phyloP scores from a whole-genome alignment of 768 basidiomycete species.

The Psilocybe cubensis region DNA sequence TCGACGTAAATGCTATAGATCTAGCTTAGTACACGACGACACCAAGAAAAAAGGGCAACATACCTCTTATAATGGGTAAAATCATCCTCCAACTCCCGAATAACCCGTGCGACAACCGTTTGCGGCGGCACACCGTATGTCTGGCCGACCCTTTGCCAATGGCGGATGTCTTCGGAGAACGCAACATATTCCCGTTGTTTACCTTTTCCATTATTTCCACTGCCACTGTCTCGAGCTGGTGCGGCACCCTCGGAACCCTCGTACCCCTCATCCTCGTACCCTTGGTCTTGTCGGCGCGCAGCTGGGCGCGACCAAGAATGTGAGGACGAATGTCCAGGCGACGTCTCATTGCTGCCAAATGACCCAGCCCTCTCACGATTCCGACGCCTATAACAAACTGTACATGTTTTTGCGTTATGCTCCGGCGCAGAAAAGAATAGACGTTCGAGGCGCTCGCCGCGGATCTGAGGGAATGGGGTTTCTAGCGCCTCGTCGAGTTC shows the following conservation, averaged over 20 bases:
- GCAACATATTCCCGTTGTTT: slow-evolving; percentile 33
- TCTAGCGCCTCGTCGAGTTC: slow-evolving; percentile 16
- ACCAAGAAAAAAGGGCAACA: slow-evolving; percentile 28
- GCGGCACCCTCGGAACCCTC: slow-evolving; percentile 43
- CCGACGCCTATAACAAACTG: slow-evolving; percentile 60
- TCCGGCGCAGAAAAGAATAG: slow-evolving; percentile 83
- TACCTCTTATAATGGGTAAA: slow-evolving; percentile 95
- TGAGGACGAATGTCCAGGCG: no score
- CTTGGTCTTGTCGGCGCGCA: background rate
- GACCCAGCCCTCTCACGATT: slow-evolving; percentile 11
- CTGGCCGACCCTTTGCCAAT: slow-evolving; percentile 33
- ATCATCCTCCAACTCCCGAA: slow-evolving; percentile 92
- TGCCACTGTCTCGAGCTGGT: background rate
- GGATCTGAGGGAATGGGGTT: slow-evolving; percentile 82
- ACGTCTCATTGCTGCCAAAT: background rate
- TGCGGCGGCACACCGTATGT: slow-evolving; percentile 73
- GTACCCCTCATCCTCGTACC: slow-evolving; percentile 52
- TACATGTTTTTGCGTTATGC: slow-evolving; percentile 73
- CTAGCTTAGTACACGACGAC: slow-evolving; percentile 5
- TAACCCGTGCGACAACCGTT: slow-evolving; percentile 80
- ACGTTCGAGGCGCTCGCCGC: slow-evolving; percentile 75
- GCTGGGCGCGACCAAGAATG: slow-evolving; percentile 18
- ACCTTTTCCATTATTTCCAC: slow-evolving; percentile 27
- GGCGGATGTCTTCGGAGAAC: slow-evolving; percentile 28
- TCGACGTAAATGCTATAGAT: slow-evolving; percentile 82